Conservation (phyloP, 2,329 filamentous ascomycete genomes). For the Plenodomus tracheiphilus region DNA sequence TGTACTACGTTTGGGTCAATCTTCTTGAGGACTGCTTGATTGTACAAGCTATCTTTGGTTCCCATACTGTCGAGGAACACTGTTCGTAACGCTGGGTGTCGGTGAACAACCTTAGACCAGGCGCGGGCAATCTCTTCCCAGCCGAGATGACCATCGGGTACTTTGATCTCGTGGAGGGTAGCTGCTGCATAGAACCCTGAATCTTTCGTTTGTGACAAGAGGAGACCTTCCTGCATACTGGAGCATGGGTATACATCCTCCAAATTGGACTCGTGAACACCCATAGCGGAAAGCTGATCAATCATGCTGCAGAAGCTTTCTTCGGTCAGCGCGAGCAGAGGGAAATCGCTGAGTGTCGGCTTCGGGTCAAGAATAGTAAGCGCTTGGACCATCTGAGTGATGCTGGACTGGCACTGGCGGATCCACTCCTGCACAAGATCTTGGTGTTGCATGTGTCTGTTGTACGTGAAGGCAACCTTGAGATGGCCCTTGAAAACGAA, state of each 20-base stretch:
- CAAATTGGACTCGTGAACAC: slow-evolving; percentile 41
- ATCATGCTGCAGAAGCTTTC: slow-evolving; percentile 46
- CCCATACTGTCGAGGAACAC: slow-evolving; percentile 38
- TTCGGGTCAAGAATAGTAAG: slow-evolving; percentile 28
- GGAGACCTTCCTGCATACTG: slow-evolving; percentile 38
- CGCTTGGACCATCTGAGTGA: slow-evolving; percentile 35
- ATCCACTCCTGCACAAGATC: slow-evolving; percentile 50
- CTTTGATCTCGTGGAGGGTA: slow-evolving; percentile 33
- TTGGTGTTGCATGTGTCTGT: slow-evolving; percentile 53
- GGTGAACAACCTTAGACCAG: slow-evolving; percentile 33
- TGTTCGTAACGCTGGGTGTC: slow-evolving; percentile 37
- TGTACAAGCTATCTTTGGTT: slow-evolving; percentile 35
- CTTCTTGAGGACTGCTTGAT: slow-evolving; percentile 36
- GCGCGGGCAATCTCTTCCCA: slow-evolving; percentile 24
- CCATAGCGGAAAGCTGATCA: slow-evolving; percentile 44
- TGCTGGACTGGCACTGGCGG: slow-evolving; percentile 38
- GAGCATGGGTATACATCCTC: slow-evolving; percentile 47
- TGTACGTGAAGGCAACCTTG: slow-evolving; percentile 57
- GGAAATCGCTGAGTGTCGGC: slow-evolving; percentile 51
- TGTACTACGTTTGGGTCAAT: slow-evolving; percentile 29
- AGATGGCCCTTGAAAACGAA: slow-evolving; percentile 52
- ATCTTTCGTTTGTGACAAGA: slow-evolving; percentile 37
- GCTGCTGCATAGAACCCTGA: slow-evolving; percentile 38
- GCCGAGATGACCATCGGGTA: slow-evolving; percentile 11
- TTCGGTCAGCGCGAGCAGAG: slow-evolving; percentile 51